Evolutionary conservation across 345 rosid species (phyloP), one percentile per base, ranked within the genome.

Genomic region (Excoecaria cochinchinensis): DNA sequence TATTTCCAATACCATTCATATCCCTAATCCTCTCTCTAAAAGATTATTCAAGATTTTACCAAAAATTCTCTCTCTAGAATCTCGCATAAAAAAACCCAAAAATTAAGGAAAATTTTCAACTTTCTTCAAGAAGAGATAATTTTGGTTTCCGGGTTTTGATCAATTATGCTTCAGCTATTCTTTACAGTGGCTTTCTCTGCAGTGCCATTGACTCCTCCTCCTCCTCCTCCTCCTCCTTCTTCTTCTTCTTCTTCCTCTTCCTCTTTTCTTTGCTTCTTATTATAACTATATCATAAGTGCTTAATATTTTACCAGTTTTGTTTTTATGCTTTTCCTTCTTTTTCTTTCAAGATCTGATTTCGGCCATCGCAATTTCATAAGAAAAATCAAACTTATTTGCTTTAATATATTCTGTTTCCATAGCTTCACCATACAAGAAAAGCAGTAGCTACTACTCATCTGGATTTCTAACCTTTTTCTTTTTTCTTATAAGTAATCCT

Each of bases 161-260:
- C 48, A 11, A 69, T 8, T 53, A 85, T 89, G 92, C 46, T 94
- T 84, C 95, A 90, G 87, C 53, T 94, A 77, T 83, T 94, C 61
- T 90, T 87, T 78, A 90, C 97, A 59, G 80, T 94, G 70, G 97
- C 93, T n/a, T 92, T 94, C 84, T 92, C 98, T 44, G 98, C 97
- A 16, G 87, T 82, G 77, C 98, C 98, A 50, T 83, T 94, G 87
- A 91, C 90, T 39, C 84, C n/a, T n/a, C n/a, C n/a, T n/a, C n/a
- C n/a, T n/a, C n/a, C n/a, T n/a, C n/a, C n/a, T n/a, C n/a, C n/a
- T n/a, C n/a, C n/a, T n/a, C n/a, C n/a, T n/a, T n/a, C n/a, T 12
- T 25, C 17, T 13, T 19, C 57, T 8, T 6, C 60, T 4, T 16
- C n/a, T 62, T 62, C 46, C 36, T 14, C 67, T 62, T 36, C 42